phyloP scores from a whole-genome alignment of 2,329 filamentous ascomycete genomes.

The Pseudogymnoascus sp. region DNA sequence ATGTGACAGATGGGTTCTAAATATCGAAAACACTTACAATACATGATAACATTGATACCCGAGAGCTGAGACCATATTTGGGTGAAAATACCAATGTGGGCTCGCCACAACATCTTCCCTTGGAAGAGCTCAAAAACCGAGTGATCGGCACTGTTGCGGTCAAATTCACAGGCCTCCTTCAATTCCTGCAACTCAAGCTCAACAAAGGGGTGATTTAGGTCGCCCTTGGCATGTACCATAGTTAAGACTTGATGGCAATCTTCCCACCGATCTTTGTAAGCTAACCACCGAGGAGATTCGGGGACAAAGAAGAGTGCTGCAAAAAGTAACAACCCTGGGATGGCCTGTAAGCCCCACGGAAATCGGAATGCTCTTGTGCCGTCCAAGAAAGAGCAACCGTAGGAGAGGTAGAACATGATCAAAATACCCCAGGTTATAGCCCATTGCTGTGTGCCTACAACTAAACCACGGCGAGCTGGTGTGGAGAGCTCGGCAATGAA shows the following conservation, averaged over 20 bases:
- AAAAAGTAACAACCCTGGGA: slow-evolving; percentile 47
- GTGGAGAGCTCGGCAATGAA: slow-evolving; percentile 63
- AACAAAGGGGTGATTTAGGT: slow-evolving; percentile 59
- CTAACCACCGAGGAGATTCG: slow-evolving; percentile 34
- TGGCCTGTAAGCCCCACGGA: slow-evolving; percentile 54
- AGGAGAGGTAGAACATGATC: slow-evolving; percentile 63
- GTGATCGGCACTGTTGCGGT: slow-evolving; percentile 62
- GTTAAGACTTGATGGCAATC: slow-evolving; percentile 53
- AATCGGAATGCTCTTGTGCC: slow-evolving; percentile 49
- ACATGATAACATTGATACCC: slow-evolving; percentile 71
- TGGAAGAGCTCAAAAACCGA: slow-evolving; percentile 66
- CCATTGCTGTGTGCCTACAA: slow-evolving; percentile 67
- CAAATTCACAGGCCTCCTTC: slow-evolving; percentile 64
- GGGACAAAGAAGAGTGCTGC: slow-evolving; percentile 30
- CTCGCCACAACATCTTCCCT: slow-evolving; percentile 65
- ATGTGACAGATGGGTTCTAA: background rate
- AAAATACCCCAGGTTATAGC: slow-evolving; percentile 66
- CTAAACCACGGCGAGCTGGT: slow-evolving; percentile 49
- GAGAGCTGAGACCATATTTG: slow-evolving; percentile 73
- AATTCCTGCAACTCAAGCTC: slow-evolving; percentile 64
- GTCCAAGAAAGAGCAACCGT: slow-evolving; percentile 41
- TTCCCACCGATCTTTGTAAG: slow-evolving; percentile 29
- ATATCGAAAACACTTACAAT: slow-evolving; percentile 37
- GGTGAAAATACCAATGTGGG: slow-evolving; percentile 62
- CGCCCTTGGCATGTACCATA: slow-evolving; percentile 58